Percentiles rank a stretch among this genome's conserved stretches.
Conservation (phyloP, 2,329 filamentous ascomycete genomes). For the Botrytis hyacinthi region DNA sequence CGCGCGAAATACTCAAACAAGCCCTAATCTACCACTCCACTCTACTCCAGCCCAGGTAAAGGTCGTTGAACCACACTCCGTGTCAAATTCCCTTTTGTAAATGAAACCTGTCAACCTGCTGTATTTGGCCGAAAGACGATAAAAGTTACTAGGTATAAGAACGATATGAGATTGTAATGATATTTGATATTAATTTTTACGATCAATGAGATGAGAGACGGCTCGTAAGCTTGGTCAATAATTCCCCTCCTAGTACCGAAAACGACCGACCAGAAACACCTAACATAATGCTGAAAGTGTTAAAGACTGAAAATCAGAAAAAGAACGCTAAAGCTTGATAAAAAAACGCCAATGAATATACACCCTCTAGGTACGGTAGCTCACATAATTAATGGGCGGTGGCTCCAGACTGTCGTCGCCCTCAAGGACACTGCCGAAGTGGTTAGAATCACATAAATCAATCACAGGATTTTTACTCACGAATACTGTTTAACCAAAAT, state of each 20-base stretch:
- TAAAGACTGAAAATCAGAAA: background rate
- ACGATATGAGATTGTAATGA: background rate
- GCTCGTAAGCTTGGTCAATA: constrained; percentile 21
- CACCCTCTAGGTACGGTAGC: constrained; percentile 16
- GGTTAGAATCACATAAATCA: background rate
- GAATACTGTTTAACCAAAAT: constrained; percentile 88
- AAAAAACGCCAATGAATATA: constrained; percentile 18
- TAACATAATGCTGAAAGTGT: constrained; percentile 16
- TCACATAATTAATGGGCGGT: constrained; percentile 34
- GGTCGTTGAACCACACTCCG: background rate
- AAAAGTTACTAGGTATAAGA: background rate
- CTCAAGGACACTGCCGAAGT: constrained; percentile 35
- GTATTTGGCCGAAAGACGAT: background rate
- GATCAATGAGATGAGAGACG: background rate
- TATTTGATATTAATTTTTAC: constrained; percentile 20
- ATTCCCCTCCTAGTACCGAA: constrained; percentile 8
- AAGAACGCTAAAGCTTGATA: constrained; percentile 2
- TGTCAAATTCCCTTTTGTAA: background rate
- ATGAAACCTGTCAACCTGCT: background rate
- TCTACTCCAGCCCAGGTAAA: background rate
- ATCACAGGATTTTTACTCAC: constrained; percentile 54
- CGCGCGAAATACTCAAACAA: background rate
- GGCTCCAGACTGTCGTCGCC: constrained; percentile 39
- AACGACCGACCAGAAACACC: constrained; percentile 18
- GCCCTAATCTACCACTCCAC: background rate